A percentile compares a stretch with the other conserved stretches of the same genome.
Conservation (phyloP, 169 alveolate genomes). For the Plasmodium gonderi region DNA sequence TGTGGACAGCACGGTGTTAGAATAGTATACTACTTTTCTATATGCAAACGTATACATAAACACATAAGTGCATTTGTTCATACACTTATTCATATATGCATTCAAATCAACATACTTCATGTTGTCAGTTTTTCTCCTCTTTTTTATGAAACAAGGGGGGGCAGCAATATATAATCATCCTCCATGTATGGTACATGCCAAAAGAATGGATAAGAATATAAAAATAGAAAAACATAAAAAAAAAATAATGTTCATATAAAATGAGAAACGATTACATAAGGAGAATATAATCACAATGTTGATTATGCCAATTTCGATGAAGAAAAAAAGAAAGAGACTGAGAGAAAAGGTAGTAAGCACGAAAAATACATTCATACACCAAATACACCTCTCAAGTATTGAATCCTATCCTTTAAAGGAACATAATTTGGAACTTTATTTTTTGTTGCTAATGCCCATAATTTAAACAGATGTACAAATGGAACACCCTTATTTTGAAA, state of each 20-base stretch:
- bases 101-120: too few species aligned
- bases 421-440: conserved; percentile 45
- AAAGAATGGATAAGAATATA: neutral
- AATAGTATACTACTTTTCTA: neutral
- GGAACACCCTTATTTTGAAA: conserved; percentile 63
- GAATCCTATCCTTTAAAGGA: conserved; percentile 26
- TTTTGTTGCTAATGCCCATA: conserved; percentile 57
- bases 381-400: conserved; percentile 10
- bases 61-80: too few species aligned
- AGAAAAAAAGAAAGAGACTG: too few species aligned
- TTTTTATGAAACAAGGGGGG: neutral
- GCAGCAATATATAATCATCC: neutral
- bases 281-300: neutral
- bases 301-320: neutral
- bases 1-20: neutral
- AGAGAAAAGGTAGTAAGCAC: neutral
- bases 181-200: too few species aligned
- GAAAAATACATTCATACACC: neutral
- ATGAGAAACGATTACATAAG: neutral
- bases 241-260: neutral
- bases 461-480: conserved; percentile 32
- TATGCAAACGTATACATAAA: neutral
- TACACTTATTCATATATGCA: too few species aligned
- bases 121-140: neutral
- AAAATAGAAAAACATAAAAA: neutral